Base-by-base conservation (phyloP, 306 rosid genomes). In the Coriaria nepalensis region DNA sequence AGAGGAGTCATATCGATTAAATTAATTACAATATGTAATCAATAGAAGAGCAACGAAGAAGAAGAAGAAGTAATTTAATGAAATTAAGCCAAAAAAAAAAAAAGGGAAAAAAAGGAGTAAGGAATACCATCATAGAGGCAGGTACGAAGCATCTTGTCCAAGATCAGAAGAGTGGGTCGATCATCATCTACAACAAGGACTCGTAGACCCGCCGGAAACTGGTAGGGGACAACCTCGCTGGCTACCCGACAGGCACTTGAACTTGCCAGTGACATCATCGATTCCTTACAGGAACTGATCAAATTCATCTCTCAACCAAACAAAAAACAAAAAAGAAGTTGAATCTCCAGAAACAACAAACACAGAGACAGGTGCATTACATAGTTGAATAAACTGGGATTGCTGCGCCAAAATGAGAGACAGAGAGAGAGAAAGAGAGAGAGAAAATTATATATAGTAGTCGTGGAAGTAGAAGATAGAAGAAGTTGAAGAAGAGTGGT, bases 181-280 rank as follows among this genome's bases (percentile, higher is more conserved):
- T 90, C 98, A 71, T 90, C 98, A 15, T 90, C 98, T 5, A 90
- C 98, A 14, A 90, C 94, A 13, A 90, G 69, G 15, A 90, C 98
- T 7, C 98, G 78, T 0, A 90, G 72, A 50, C 96, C 98, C 9
- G 65, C 94, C 70, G 98, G 98, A 43, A 90, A 90, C 76, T 67
- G 85, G 61, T 90, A 87, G 40, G 94, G 59, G 52, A 79, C 82
- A 15, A 53, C 69, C 46, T 81, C 97, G 6, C 40, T 65, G 52
- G 86, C 47, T 47, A 76, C 81, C 71, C 78, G 52, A 61, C 60
- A 56, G 0, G 59, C 68, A 39, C 55, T 63, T 0, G 80, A 60
- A 65, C 66, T 79, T 10, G 75, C 75, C 36, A 80, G 67, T 34
- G 85, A 63, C 69, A 71, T 62, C 62, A 71, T 62, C 60, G 94